Evolutionary conservation across 2,329 filamentous ascomycete genomes (phyloP).

Genomic region (Pseudogymnoascus sp.): DNA sequence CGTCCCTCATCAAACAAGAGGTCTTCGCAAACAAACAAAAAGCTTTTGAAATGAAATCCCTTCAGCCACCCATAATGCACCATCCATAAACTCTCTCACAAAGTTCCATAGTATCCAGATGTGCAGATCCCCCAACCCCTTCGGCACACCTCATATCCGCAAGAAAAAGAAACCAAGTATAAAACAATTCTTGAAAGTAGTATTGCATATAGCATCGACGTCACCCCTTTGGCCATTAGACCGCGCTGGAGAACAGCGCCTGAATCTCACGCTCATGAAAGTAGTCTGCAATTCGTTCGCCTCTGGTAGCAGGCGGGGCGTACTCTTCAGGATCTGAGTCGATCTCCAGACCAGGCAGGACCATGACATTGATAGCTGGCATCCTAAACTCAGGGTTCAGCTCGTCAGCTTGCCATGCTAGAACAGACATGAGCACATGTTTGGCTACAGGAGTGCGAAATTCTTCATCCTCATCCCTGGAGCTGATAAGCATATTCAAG

Average conservation of each 20-base stretch:
- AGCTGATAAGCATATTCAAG: background rate
- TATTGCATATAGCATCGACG: background rate
- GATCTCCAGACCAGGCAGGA: background rate
- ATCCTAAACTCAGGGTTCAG: background rate
- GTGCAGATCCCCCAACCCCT: background rate
- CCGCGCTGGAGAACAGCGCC: background rate
- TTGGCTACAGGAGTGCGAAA: background rate
- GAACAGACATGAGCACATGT: background rate
- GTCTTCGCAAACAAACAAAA: background rate
- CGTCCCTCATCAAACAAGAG: background rate
- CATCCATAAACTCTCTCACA: background rate
- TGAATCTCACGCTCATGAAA: background rate
- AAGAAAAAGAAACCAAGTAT: background rate
- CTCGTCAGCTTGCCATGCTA: background rate
- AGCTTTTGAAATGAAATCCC: background rate
- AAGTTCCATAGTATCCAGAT: background rate
- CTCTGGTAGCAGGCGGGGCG: background rate
- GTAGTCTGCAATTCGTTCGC: background rate
- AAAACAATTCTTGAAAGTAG: background rate
- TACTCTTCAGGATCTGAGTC: slow-evolving; percentile 2
- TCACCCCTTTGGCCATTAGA: background rate
- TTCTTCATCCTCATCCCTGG: background rate
- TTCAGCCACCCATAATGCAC: background rate
- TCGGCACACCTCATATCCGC: background rate
- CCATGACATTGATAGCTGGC: background rate